These are phyloP conservation scores for Dimocarpus longan DNA, from an alignment of 345 rosid species.

Conservation along the genomic window DNA sequence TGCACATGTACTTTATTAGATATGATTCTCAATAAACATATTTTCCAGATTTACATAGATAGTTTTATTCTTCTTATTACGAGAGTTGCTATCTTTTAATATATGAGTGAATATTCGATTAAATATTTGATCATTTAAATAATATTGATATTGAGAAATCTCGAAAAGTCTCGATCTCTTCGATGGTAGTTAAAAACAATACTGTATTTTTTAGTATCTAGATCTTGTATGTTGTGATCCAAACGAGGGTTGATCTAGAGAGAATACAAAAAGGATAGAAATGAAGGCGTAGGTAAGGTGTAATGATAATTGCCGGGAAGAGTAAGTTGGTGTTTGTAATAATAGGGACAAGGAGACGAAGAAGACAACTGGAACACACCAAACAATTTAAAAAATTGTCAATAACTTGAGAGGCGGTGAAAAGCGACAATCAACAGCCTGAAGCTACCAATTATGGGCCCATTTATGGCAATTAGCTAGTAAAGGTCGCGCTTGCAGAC, in stretches of 20 bases:
- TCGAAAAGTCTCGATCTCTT: too few relatives aligned
- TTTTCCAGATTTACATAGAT: too few relatives aligned
- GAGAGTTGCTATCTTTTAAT: too few relatives aligned
- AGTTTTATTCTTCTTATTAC: too few relatives aligned
- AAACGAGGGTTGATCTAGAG: neutral
- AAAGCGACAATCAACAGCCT: neutral
- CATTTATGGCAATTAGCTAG: neutral
- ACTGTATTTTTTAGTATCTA: too few relatives aligned
- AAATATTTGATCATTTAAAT: too few relatives aligned
- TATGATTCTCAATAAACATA: too few relatives aligned
- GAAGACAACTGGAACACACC: neutral
- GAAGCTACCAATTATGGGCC: neutral
- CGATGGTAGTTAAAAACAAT: too few relatives aligned
- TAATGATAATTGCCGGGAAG: neutral
- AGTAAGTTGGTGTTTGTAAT: conserved; percentile 5
- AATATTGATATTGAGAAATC: too few relatives aligned
- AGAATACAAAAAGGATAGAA: neutral
- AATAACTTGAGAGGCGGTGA: neutral
- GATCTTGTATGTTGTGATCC: neutral
- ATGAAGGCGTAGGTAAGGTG: neutral
- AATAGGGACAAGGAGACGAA: neutral
- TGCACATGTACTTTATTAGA: too few relatives aligned
- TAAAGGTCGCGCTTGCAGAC: too few relatives aligned
- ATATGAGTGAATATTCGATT: too few relatives aligned
- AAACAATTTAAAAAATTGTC: neutral